Base-by-base conservation (phyloP, 257 asterid species). In the Solanum acaule region DNA sequence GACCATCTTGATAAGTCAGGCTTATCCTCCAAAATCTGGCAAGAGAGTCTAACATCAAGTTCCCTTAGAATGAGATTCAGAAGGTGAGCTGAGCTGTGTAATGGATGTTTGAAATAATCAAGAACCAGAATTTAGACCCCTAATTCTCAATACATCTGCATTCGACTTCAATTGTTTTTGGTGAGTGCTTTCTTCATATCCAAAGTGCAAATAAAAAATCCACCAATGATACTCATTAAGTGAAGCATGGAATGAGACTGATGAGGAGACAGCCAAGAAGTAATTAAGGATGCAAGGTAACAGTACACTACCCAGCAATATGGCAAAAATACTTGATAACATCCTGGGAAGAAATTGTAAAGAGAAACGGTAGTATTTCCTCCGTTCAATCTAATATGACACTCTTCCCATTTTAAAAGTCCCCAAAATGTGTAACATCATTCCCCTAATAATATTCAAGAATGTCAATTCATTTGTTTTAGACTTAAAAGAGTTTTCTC, bases 1-100 rank as follows among this genome's bases (percentile, higher is more conserved):
- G 96, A 93, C 99, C 98, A 97, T 87, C 98, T 93, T 3, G 98
- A 97, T 79, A 93, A 88, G 33, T 97, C 98, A 61, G 99, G 99
- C 92, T 94, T 95, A 90, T 95, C 98, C 90, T 95, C 96, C 89
- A 97, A 88, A 91, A 93, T 90, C 99, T 96, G 92, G 61, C 44
- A 91, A 89, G 88, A 88, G 65, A 90, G 77, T 85, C 61, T 33
- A 86, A 16, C 84, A 89, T 77, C 86, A 90, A 84, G 87, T 81
- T 85, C 67, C 83, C 86, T 40, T 85, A 15, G 77, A 77, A 23
- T 16, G 68, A 56, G 35, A 88, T 78, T 77, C 42, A 31, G 73
- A 76, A 82, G 71, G 87, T 65, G 83, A 77, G 2, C 33, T 42
- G 25, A 49, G 40, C 68, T 5, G 29, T 29, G 3, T 29, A 81